These are phyloP conservation scores for Cercospora brassicicola DNA, from an alignment of 2,329 filamentous ascomycete genomes.

Conservation along the genomic window DNA sequence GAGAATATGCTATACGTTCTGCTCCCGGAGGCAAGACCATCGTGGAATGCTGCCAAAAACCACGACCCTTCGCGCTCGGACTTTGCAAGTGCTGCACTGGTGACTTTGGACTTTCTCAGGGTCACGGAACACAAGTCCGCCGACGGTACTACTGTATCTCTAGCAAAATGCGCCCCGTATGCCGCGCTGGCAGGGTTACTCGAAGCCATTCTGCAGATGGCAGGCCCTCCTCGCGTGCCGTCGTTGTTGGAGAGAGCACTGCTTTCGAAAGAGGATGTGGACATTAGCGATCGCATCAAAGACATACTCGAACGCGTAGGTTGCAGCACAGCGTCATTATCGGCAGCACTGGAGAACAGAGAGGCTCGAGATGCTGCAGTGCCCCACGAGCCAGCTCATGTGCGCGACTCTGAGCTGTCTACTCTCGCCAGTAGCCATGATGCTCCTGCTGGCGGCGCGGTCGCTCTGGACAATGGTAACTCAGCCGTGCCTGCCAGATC, in stretches of 20 bases:
- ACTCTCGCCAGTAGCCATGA: not conserved
- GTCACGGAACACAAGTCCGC: not conserved
- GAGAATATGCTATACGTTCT: constrained; percentile 23
- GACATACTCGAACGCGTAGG: constrained; percentile 11
- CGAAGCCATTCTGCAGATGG: not conserved
- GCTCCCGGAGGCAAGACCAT: constrained; percentile 4
- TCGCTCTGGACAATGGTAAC: not conserved
- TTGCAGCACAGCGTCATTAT: not conserved
- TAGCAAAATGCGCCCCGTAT: not conserved
- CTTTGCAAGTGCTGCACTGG: constrained; percentile 26
- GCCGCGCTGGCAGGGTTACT: constrained; percentile 1
- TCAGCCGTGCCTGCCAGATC: not conserved
- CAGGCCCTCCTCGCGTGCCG: not conserved
- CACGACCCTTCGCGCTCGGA: constrained; percentile 16
- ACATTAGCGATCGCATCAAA: not conserved
- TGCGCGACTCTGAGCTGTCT: not conserved
- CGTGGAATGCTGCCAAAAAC: not conserved
- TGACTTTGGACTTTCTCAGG: constrained; percentile 26
- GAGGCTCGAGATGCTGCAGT: not conserved
- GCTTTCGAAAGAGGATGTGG: not conserved
- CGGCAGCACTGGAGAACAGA: not conserved
- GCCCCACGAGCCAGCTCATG: not conserved
- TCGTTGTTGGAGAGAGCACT: not conserved
- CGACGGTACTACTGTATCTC: not conserved
- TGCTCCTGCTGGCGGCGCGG: not conserved